Evolutionary conservation across 371 early-diverging fungal genomes (phyloP), one percentile per base, ranked within the genome.

Genomic region (Mortierella sp.): DNA sequence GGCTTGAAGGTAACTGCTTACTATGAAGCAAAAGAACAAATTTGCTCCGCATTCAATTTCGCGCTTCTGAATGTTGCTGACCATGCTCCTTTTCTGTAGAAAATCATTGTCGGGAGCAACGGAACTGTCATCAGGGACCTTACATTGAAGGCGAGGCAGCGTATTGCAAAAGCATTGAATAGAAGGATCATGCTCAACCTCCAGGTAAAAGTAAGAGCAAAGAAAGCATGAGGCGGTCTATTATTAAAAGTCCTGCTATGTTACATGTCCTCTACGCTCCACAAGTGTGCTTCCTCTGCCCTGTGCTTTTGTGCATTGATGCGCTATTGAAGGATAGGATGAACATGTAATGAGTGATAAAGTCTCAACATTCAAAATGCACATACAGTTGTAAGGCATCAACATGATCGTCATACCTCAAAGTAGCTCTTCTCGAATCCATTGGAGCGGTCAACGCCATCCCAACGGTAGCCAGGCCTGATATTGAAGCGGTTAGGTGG

Each of bases 371-470:
- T 43, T 43, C n/a, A 16, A 43, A 19, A 45, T 4, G 9, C 16
- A 29, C 8, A 25, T 29, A 24, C 14, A 16, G 13, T 6, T 16
- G 24, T 28, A 13, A 31, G n/a, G 41, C 44, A 25, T 47, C 24
- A 2, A 39, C 2, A 21, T 34, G 34, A 7, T 34, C 34, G 24
- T 14, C 48, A 14, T 68, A 74, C 76, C 57, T 63, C 57, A 49
- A 89, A 80, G 39, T 83, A 82, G 27, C 83, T 79, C 59, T 83
- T 87, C 79, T 96, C 96, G 65, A 90, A 96, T 22, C 94, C 94
- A 71, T 90, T 96, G 14, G 92, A 91, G 16, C 96, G 85, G 78
- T 96, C 95, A 34, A 94, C 91, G 5, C 96, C 96, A 85, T 96
- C 96, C 96, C 96, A 96, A 5, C 94, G 86, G 70, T 92, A 92